Percentiles rank a stretch among this genome's conserved stretches.
phyloP scores from a whole-genome alignment of 768 basidiomycete genomes.

The Lactarius pseudohatsudake region DNA sequence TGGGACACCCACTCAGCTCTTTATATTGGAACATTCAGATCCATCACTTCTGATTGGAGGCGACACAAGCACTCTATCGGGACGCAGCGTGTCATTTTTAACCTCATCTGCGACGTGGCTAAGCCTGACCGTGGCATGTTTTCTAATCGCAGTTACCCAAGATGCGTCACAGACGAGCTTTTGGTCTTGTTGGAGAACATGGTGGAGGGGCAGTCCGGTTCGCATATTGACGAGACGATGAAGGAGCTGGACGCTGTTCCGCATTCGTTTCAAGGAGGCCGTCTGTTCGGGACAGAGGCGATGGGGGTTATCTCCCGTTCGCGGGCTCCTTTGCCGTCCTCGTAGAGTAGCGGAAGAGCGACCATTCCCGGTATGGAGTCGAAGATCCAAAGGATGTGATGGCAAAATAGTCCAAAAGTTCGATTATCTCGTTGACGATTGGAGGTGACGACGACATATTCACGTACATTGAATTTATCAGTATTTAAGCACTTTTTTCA shows the following conservation, averaged over 20 bases:
- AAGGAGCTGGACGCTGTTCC: not conserved
- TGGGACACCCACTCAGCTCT: not conserved
- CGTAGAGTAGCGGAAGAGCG: not conserved
- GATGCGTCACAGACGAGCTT: slow-evolving; percentile 3
- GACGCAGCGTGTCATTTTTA: slow-evolving; percentile 28
- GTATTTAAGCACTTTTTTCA: not conserved
- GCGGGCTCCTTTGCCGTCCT: too few relatives aligned
- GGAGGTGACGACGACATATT: too few relatives aligned
- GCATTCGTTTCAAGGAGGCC: not conserved
- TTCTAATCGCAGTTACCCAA: not conserved
- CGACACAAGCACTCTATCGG: not conserved
- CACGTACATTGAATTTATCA: not conserved
- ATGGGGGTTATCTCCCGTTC: too few relatives aligned
- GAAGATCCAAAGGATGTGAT: not conserved
- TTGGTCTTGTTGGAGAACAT: slow-evolving; percentile 6
- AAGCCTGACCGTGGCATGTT: too few relatives aligned
- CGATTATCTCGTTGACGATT: too few relatives aligned
- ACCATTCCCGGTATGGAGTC: not conserved
- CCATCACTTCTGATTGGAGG: not conserved
- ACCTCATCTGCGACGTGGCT: slow-evolving; percentile 21
- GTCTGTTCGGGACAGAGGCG: not conserved
- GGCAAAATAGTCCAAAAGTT: too few relatives aligned
- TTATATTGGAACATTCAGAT: not conserved
- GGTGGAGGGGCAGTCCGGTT: not conserved
- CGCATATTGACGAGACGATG: not conserved